phyloP scores from a whole-genome alignment of 306 rosid species.

The Alnus glutinosa region DNA sequence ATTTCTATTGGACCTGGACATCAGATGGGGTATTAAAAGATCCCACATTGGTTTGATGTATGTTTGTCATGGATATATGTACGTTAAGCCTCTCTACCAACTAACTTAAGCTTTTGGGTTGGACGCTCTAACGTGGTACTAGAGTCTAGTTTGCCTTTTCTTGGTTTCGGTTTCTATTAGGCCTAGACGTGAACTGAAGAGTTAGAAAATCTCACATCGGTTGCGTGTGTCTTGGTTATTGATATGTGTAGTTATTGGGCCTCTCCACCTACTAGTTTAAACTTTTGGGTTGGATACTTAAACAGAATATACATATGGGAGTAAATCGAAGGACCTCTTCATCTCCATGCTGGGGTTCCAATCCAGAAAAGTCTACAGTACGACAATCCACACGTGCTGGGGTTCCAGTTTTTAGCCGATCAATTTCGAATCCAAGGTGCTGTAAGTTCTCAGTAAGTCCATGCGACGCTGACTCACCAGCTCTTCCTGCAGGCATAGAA shows the following conservation, averaged over 20 bases:
- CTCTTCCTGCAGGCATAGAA: constrained; percentile 98
- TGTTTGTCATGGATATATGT: not conserved
- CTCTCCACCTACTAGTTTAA: not conserved
- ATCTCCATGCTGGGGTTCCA: constrained; percentile 95
- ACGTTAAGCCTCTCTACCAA: not conserved
- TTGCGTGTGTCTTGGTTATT: not conserved
- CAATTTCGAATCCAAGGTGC: constrained; percentile 82
- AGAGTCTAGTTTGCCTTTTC: not conserved
- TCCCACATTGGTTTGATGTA: not conserved
- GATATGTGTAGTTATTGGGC: not conserved
- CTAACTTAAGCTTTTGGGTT: not conserved
- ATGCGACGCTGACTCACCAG: constrained; percentile 95
- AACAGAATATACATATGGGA: constrained; percentile 37
- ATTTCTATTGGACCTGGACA: not conserved
- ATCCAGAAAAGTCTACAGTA: constrained; percentile 72
- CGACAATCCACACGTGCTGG: constrained; percentile 95
- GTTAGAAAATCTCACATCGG: not conserved
- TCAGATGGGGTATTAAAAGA: not conserved
- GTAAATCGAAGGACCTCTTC: constrained; percentile 83
- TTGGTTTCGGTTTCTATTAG: too few species aligned
- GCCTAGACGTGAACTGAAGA: too few species aligned
- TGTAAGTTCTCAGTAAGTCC: constrained; percentile 96
- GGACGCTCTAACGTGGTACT: not conserved
- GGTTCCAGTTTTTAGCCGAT: constrained; percentile 92
- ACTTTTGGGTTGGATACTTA: not conserved